Percentiles rank a stretch among this genome's conserved stretches.
Conservation (phyloP, 1,139 yeast species). For the Suhomyces chickasaworum region DNA sequence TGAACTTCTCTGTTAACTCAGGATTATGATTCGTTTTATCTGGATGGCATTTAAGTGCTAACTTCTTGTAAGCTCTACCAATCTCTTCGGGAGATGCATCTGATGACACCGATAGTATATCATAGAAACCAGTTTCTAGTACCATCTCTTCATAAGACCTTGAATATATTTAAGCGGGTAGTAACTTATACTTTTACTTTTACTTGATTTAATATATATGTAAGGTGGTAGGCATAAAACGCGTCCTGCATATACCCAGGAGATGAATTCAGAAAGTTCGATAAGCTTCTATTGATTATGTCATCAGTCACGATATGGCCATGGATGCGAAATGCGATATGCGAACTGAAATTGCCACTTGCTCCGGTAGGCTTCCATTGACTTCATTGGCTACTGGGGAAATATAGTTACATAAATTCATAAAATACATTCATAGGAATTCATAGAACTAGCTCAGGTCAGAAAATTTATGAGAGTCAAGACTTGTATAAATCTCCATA, state of each 20-base stretch:
- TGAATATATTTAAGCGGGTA: background rate
- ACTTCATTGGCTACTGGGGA: no score
- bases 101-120: constrained; percentile 37
- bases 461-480: no score
- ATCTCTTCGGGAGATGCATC: constrained; percentile 44
- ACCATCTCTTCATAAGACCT: constrained; percentile 23
- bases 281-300: constrained; percentile 15
- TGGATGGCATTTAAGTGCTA: constrained; percentile 49
- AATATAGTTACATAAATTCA: no score
- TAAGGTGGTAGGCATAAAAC: background rate
- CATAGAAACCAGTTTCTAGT: constrained; percentile 39
- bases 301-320: constrained; percentile 1
- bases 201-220: background rate
- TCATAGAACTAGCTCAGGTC: no score
- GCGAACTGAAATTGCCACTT: background rate
- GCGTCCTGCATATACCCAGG: constrained; percentile 3
- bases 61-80: constrained; percentile 40
- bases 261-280: constrained; percentile 12
- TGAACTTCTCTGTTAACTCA: constrained; percentile 45
- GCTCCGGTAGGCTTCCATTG: no score
- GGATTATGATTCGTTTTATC: constrained; percentile 52
- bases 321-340: background rate
- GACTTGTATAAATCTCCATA: no score
- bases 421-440: no score
- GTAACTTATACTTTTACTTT: background rate